These are phyloP conservation scores for Emydomyces testavorans DNA, from an alignment of 2,329 filamentous ascomycete species.

Conservation along the genomic window DNA sequence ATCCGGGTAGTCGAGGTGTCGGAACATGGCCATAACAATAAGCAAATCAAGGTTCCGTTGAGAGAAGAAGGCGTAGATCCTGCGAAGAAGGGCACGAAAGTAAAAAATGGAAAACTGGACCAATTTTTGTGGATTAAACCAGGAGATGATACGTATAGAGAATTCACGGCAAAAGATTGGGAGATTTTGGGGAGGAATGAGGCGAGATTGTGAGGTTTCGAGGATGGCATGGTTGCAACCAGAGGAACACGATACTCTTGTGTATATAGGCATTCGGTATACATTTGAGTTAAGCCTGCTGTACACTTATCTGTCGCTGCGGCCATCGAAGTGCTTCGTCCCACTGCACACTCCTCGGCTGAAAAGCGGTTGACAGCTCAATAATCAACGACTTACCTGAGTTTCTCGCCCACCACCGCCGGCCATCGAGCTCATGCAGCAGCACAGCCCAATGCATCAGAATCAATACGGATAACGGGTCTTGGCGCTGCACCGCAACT, in stretches of 20 bases:
- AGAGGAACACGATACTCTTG: too few relatives aligned
- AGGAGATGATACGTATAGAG: conserved; percentile 42
- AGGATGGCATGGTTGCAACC: too few relatives aligned
- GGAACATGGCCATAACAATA: conserved; percentile 52
- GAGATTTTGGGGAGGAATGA: conserved; percentile 37
- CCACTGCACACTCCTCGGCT: neutral
- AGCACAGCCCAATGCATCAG: conserved; percentile 20
- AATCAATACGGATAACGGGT: conserved; percentile 17
- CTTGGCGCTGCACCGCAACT: conserved; percentile 9
- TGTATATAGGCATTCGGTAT: neutral
- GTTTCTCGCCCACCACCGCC: conserved; percentile 18
- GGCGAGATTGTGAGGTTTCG: conserved; percentile 36
- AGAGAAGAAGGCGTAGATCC: conserved; percentile 56
- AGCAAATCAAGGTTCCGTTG: conserved; percentile 65
- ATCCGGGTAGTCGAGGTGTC: conserved; percentile 49
- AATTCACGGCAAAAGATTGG: conserved; percentile 51
- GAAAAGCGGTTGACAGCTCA: conserved; percentile 12
- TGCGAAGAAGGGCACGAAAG: conserved; percentile 35
- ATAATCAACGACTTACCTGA: conserved; percentile 15
- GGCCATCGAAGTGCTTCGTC: conserved; percentile 13
- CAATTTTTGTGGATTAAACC: conserved; percentile 42
- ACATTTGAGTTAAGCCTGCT: neutral
- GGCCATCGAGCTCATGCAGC: conserved; percentile 15
- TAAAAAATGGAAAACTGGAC: conserved; percentile 35
- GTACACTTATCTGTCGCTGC: conserved; percentile 5